Evolutionary conservation across 371 early-diverging fungal species (phyloP).

Genomic region (Lichtheimia hyalospora): DNA sequence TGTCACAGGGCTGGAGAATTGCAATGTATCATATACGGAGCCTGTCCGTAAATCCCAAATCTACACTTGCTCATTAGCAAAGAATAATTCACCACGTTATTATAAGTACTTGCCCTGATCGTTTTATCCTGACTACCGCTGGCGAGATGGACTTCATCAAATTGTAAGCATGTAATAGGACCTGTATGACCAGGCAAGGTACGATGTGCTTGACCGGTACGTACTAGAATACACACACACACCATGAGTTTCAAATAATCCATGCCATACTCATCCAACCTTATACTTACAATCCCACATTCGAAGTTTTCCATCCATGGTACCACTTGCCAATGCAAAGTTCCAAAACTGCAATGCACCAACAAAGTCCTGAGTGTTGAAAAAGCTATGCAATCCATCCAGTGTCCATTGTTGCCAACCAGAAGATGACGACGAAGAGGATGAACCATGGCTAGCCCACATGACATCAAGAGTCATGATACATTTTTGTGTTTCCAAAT

Average conservation of each 20-base stretch:
- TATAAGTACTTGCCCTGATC: constrained; percentile 52
- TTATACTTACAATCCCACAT: constrained; percentile 82
- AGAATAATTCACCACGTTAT: no score
- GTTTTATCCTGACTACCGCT: constrained; percentile 81
- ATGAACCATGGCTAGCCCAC: constrained; percentile 58
- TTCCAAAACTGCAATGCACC: constrained; percentile 82
- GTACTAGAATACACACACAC: constrained; percentile 38
- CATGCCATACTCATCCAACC: no score
- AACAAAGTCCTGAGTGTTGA: constrained; percentile 55
- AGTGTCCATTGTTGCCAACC: constrained; percentile 18
- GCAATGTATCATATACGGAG: constrained; percentile 60
- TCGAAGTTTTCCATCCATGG: constrained; percentile 82
- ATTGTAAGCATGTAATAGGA: constrained; percentile 73
- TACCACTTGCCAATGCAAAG: constrained; percentile 83
- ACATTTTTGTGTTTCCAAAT: constrained; percentile 73
- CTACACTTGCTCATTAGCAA: constrained; percentile 18
- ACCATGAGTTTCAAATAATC: no score
- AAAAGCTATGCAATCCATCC: constrained; percentile 29
- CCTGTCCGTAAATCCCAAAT: constrained; percentile 87
- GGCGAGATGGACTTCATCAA: constrained; percentile 77
- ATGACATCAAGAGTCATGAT: constrained; percentile 65
- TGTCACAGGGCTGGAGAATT: constrained; percentile 56
- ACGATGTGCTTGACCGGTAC: constrained; percentile 80
- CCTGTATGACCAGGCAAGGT: constrained; percentile 71
- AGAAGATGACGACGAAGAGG: constrained; percentile 10